Evolutionary conservation across 2,329 filamentous ascomycete species (phyloP), one percentile per base, ranked within the genome.

Genomic region (Xylaria polymorpha): DNA sequence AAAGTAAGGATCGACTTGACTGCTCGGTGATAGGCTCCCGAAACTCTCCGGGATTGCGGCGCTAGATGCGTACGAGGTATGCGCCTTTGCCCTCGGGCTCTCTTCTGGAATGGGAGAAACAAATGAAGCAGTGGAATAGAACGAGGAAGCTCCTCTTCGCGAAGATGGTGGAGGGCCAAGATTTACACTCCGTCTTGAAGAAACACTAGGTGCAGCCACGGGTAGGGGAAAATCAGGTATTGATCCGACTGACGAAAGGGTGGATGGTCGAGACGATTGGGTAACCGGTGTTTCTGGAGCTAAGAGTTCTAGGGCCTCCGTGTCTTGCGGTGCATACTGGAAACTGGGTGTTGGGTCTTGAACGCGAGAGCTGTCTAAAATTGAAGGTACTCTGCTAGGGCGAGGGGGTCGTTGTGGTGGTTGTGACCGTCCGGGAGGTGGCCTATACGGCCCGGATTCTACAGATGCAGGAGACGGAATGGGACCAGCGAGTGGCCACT

Each of bases 21-120:
- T 87, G 39, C 78, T 78, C 2, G 83, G 83, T 0, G 85, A 86
- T 14, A 80, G 77, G 4, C 84, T 86, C 4, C 84, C 87, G 87
- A 91, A 94, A 73, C 84, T 89, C 22, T 89, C 87, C 0, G 92
- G 91, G 77, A 94, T 92, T 0, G 88, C 91, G 43, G 89, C 87
- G 73, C 91, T 94, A 2, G 92, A 94, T 25, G 88, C 91, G 75
- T 88, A 91, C 0, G 92, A 93, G 35, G 84, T 84, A 76, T 88
- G 86, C 0, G 89, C 88, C 63, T 84, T 82, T 3, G 85, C 82
- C 29, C 85, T 83, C 0, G 87, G 85, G 71, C 85, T 87, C 76
- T 94, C 92, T 78, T 94, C 92, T 0, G 90, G 90, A 62, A 94
- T 94, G 0, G 92, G 91, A 0, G 92, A 92, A 32, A 94, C 91